These are phyloP conservation scores for Lenzites betulinus DNA, from an alignment of 768 basidiomycete genomes.

Conservation along the genomic window DNA sequence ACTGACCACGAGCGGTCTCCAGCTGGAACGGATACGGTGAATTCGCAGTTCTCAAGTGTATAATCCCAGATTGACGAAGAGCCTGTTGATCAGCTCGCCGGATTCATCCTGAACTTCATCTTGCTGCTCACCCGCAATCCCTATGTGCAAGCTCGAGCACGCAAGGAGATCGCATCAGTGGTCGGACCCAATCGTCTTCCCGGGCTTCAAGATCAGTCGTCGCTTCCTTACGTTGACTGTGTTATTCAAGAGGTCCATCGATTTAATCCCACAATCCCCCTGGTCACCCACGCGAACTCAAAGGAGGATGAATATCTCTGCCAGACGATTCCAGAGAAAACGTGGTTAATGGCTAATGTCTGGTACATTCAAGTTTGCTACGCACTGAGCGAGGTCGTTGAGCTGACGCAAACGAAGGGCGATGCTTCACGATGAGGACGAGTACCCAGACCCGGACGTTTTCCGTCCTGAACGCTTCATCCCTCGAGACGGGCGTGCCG, in stretches of 20 bases:
- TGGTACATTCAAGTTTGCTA: slow-evolving; percentile 16
- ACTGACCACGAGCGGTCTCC: not conserved
- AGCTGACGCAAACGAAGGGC: slow-evolving; percentile 6
- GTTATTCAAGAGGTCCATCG: slow-evolving; percentile 21
- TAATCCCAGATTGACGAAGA: not conserved
- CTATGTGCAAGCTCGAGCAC: slow-evolving; percentile 30
- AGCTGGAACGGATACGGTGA: slow-evolving; percentile 18
- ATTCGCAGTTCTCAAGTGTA: not conserved
- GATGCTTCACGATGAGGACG: slow-evolving; percentile 50
- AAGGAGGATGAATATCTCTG: slow-evolving; percentile 15
- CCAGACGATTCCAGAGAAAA: slow-evolving; percentile 18
- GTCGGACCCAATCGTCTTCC: slow-evolving; percentile 28
- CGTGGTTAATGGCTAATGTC: slow-evolving; percentile 20
- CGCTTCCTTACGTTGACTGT: slow-evolving; percentile 16
- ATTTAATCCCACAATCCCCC: not conserved
- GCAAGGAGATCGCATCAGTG: slow-evolving; percentile 35
- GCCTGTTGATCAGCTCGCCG: not conserved
- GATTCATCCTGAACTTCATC: slow-evolving; percentile 1
- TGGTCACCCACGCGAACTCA: slow-evolving; percentile 2
- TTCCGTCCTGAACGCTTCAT: slow-evolving; percentile 27
- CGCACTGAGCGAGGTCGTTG: not conserved
- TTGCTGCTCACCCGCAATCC: slow-evolving; percentile 36
- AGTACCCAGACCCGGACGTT: slow-evolving; percentile 32
- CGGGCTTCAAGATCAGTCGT: not conserved
- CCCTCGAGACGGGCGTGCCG: not conserved